A percentile compares a stretch with the other conserved stretches of the same genome.
These are phyloP conservation scores for Psilocybe mexicana DNA, from an alignment of 1,284 basidiomycete species.

Conservation along the genomic window DNA sequence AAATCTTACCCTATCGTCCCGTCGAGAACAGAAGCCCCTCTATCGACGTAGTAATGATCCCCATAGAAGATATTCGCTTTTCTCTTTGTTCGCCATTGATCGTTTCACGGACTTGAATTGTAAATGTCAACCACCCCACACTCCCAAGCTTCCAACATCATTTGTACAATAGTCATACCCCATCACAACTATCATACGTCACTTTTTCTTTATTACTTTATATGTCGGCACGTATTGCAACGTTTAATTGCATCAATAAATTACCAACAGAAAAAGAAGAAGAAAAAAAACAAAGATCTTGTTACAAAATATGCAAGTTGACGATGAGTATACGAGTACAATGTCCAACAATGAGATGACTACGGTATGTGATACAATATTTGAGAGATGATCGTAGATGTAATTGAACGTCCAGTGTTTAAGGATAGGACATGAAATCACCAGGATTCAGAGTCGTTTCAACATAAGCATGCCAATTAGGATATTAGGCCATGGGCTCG, in stretches of 20 bases:
- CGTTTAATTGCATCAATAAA: not conserved
- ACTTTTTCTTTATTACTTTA: not conserved
- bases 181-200: constrained; percentile 7
- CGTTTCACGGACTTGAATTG: constrained; percentile 6
- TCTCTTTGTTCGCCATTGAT: not conserved
- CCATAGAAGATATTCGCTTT: constrained; percentile 9
- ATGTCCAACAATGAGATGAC: constrained; percentile 18
- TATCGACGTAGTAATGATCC: constrained; percentile 9
- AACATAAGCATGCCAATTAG: constrained; percentile 18
- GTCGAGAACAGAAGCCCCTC: constrained; percentile 10
- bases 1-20: constrained; percentile 12
- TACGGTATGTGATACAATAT: constrained; percentile 21
- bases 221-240: not conserved
- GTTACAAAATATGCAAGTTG: constrained; percentile 13
- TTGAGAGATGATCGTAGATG: constrained; percentile 21
- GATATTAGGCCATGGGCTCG: constrained; percentile 60
- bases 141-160: not conserved
- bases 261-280: not conserved
- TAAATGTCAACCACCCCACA: constrained; percentile 4
- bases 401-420: constrained; percentile 8
- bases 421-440: constrained; percentile 12
- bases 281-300: not conserved
- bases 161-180: constrained; percentile 14
- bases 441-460: constrained; percentile 15
- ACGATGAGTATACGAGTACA: constrained; percentile 19